Evolutionary conservation across 1,139 yeast species (phyloP), one percentile per base, ranked within the genome.

Genomic region (Candida tropicalis): DNA sequence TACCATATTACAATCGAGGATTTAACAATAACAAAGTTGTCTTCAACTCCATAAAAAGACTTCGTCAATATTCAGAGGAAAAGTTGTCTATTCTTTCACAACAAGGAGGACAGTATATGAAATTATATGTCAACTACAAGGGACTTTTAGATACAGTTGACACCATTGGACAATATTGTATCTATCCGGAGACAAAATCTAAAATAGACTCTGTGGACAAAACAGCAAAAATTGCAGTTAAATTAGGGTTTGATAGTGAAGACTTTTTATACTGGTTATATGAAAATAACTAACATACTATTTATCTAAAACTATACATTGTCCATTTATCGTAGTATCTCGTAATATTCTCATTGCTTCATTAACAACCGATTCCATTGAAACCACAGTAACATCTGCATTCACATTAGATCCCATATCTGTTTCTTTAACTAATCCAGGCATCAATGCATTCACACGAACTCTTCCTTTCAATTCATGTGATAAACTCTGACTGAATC

Each of bases 341-440:
- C 46, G 45, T 7, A 77, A 47, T 2, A 72, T 59, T 1, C 61
- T 58, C 1, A 65, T 43, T 1, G 65, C 63, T 24, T 65, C 60
- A 2, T 58, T 49, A 3, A 63, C 66, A 11, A 66, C 75, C 2
- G 46, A 46, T 27, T 56, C 59, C 45, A 60, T 44, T 11, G 55
- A 40, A 3, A 55, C 65, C 2, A 31, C 18, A 15, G 26, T 35
- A 11, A 54, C 46, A 3, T 50, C 49, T 7, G 55, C 49, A 2
- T 54, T 50, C 13, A 60, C 59, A 9, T 32, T 45, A 7, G 47
- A 41, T 0, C 84, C 80, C 88, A 91, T 91, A 23, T 80, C 88
- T 0, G 98, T 91, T 38, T 79, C 88, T 10, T 57, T 53, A 0
- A 89, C 81, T 18, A 88, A 68, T 0, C 95, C 95, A 0, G 97